Evolutionary conservation across 2,329 filamentous ascomycete genomes (phyloP), one percentile per base, ranked within the genome.

Genomic region (Plenodomus tracheiphilus): DNA sequence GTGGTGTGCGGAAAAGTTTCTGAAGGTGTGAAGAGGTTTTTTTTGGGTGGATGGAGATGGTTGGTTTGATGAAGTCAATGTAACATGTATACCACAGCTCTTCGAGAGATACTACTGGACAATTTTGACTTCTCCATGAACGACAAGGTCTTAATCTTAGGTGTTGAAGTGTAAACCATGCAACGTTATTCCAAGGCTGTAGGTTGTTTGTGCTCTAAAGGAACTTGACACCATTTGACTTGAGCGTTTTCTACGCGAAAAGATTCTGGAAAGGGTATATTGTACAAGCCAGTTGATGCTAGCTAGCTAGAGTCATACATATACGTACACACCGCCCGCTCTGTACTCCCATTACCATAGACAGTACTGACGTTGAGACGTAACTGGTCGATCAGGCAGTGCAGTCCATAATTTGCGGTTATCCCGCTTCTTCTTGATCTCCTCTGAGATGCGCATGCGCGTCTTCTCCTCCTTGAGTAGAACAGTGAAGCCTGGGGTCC

Each of bases 401-500:
- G 92, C 90, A 11, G 88, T 83, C 93, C 93, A 97, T 15, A 93
- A 85, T 56, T 89, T 89, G 53, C 85, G 82, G 66, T 85, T 85
- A 46, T 82, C 79, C 71, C 88, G 81, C 78, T 90, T 93, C 60
- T 85, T 85, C 68, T 90, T 81, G 49, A 86, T 84, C 66, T 97
- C 91, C 48, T 89, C 80, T 66, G 87, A 84, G 69, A 91, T 82
- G 52, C 94, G 84, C 65, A 97, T 85, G 46, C 91, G 81, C 5
- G 94, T 96, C 73, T 88, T 88, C 73, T 97, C 92, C 71, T 99
- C 94, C 77, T 97, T 99, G 68, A 99, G 77, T 13, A 96, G 72
- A 30, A 99, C 76, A 0, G 86, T 85, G 52, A 97, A 82, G 58
- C 81, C 89, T 91, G 53, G 10, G 30, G 5, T 7, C 19, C 10